phyloP scores from a whole-genome alignment of 495 filamentous ascomycete genomes.

The Tuber magnatum region DNA sequence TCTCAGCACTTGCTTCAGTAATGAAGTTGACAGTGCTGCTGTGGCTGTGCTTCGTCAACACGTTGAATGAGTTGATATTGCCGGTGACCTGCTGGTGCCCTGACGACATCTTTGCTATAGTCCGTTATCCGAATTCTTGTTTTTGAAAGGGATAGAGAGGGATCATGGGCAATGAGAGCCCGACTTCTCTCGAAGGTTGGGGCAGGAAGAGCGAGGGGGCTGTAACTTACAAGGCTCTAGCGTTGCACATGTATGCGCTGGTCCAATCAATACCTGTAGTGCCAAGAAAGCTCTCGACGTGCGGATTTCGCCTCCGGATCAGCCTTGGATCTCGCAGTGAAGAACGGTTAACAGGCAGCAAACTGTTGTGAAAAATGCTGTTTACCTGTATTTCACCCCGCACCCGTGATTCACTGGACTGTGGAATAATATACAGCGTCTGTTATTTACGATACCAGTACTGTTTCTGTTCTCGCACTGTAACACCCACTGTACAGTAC shows the following conservation, averaged over 20 bases:
- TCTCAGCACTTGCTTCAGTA: background rate
- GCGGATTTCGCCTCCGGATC: too few species aligned
- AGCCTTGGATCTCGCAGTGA: too few species aligned
- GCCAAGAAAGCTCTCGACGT: too few species aligned
- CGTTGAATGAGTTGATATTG: background rate
- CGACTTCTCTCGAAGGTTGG: background rate
- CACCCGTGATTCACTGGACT: too few species aligned
- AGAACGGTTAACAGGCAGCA: too few species aligned
- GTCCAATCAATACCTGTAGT: background rate
- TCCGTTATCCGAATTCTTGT: background rate
- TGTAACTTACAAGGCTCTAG: background rate
- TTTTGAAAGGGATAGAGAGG: background rate
- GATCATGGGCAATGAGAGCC: background rate
- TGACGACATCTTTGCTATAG: background rate
- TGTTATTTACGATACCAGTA: too few species aligned
- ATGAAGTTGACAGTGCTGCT: background rate
- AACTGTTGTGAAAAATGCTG: too few species aligned
- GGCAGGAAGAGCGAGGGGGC: background rate
- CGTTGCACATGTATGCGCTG: background rate
- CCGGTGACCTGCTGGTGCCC: background rate
- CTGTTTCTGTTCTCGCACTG: too few species aligned
- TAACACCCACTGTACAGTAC: too few species aligned
- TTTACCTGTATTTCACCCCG: too few species aligned
- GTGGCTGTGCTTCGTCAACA: background rate
- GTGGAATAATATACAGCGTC: too few species aligned